Base-by-base conservation (phyloP, 345 rosid genomes). In the Eucalyptus cloeziana region DNA sequence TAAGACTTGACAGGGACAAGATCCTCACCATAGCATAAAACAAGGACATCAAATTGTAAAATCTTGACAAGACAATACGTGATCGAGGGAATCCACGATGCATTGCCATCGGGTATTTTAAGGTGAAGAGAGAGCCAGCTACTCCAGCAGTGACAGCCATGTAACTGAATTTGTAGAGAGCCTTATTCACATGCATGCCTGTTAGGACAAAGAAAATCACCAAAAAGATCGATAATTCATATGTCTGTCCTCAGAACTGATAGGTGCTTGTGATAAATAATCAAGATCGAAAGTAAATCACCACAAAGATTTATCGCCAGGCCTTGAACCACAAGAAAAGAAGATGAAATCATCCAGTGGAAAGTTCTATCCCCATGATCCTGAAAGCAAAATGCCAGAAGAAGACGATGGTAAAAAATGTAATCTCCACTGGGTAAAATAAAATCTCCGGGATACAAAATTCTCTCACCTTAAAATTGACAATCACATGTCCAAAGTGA, bases 111-210 rank as follows among this genome's bases (percentile, higher is more conserved):
- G 93, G 60, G 89, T 97, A 81, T 52, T 94, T 92, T 62, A 91
- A 95, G 22, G 94, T 88, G 60, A 97, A 95, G 52, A 96, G 92
- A 37, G 40, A 4, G 89, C 95, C 62, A 90, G 98, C 94, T 86
- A 94, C 95, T 22, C 96, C 96, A 25, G 95, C 92, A 71, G 97
- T 95, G 52, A 95, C 93, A 88, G 95, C 93, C 92, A 93, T 51
- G 91, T 95, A 97, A 94, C 99, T 96, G 86, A 94, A 87, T 76
- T 97, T 86, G 92, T 95, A 97, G 45, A 97, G 95, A 90, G 96
- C 96, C 92, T 96, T 97, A 91, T 96, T 96, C 91, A 97, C 71
- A 86, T 92, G 96, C 97, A 7, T 94, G 87, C 99, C 98, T 96
- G 56, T 67, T 87, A 62, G 45, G 86, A 89, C 49, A 86, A 90